Conservation (phyloP, 2,329 filamentous ascomycete species). For the Pyrenophora teres region DNA sequence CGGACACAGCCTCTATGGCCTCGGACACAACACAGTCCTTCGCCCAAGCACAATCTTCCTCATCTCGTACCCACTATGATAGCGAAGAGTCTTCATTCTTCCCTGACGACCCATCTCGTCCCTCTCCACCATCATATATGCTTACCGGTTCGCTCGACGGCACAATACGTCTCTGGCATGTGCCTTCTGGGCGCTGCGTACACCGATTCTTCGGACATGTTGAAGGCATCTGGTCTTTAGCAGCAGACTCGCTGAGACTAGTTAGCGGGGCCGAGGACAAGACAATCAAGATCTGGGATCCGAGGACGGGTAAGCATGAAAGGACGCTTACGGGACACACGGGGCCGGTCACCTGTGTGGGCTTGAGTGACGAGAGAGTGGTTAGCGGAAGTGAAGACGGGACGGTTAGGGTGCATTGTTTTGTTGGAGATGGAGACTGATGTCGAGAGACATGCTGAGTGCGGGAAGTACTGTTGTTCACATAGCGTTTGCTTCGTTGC, state of each 20-base stretch:
- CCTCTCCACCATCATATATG: constrained; percentile 85
- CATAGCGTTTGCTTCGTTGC: too few species aligned
- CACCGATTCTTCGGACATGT: constrained; percentile 96
- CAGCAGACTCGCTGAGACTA: constrained; percentile 83
- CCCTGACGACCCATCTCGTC: constrained; percentile 64
- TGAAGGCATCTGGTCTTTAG: constrained; percentile 93
- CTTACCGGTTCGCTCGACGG: constrained; percentile 89
- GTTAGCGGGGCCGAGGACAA: constrained; percentile 91
- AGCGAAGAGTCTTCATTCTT: constrained; percentile 56
- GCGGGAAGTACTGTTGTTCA: background rate
- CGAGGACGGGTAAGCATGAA: constrained; percentile 87
- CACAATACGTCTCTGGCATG: constrained; percentile 92
- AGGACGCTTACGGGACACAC: constrained; percentile 89
- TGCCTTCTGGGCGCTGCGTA: constrained; percentile 77
- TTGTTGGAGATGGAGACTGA: constrained; percentile 15
- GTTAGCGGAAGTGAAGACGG: constrained; percentile 93
- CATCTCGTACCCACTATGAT: background rate
- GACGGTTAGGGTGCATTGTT: constrained; percentile 72
- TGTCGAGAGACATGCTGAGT: background rate
- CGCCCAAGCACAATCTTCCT: constrained; percentile 13
- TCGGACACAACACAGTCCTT: constrained; percentile 28
- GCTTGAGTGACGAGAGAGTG: constrained; percentile 85
- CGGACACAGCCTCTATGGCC: constrained; percentile 43
- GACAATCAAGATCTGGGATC: constrained; percentile 96
- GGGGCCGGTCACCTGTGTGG: constrained; percentile 91